Evolutionary conservation across 192 early-diverging fungal genomes (phyloP).

Genomic region (Spizellomyces punctatus): DNA sequence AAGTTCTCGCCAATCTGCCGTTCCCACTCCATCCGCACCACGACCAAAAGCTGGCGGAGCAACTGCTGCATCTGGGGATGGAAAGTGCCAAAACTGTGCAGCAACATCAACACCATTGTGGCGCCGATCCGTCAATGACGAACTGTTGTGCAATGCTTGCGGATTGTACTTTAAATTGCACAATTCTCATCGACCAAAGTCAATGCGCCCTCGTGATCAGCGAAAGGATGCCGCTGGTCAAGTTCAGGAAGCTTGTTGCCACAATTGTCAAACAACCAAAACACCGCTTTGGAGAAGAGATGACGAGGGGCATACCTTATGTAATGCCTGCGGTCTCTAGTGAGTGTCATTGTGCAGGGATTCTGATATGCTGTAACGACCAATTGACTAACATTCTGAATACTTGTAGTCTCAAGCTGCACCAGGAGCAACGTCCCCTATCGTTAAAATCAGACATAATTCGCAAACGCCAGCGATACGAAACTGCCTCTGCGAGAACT

Average conservation of each 20-base stretch:
- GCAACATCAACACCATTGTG: slow-evolving; percentile 22
- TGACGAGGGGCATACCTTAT: slow-evolving; percentile 80
- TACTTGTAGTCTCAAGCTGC: slow-evolving; percentile 67
- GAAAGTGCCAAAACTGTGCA: slow-evolving; percentile 14
- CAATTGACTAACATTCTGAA: no score
- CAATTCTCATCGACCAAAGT: slow-evolving; percentile 32
- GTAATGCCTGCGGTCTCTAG: slow-evolving; percentile 95
- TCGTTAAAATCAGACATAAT: slow-evolving; percentile 87
- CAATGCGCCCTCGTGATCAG: slow-evolving; percentile 18
- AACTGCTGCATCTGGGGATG: background rate
- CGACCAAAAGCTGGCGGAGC: background rate
- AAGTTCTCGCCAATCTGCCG: no score
- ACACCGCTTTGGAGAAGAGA: slow-evolving; percentile 91
- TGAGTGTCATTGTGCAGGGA: no score
- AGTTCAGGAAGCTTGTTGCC: slow-evolving; percentile 46
- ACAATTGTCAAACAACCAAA: slow-evolving; percentile 76
- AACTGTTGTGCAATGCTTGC: slow-evolving; percentile 27
- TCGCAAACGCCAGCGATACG: slow-evolving; percentile 62
- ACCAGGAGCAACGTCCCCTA: slow-evolving; percentile 82
- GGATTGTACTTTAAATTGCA: slow-evolving; percentile 16
- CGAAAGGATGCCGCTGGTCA: background rate
- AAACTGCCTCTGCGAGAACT: no score
- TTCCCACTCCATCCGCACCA: slow-evolving; percentile 5
- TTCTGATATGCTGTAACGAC: no score
- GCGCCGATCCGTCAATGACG: slow-evolving; percentile 11